Base-by-base conservation (phyloP, 2,329 filamentous ascomycete genomes). In the Cladosporium velox region DNA sequence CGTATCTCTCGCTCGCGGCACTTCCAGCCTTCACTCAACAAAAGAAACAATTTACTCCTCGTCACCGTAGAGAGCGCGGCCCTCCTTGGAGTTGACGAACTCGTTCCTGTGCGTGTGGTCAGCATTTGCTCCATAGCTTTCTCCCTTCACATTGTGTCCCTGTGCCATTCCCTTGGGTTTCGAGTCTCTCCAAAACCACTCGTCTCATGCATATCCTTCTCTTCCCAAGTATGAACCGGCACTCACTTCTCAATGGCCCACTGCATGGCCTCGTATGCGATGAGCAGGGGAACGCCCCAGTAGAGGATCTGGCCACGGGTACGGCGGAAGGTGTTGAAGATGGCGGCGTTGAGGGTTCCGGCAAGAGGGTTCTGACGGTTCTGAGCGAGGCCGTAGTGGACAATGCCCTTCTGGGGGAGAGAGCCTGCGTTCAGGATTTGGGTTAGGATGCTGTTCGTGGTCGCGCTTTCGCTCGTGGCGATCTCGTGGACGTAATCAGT, bases 311-410 rank as follows among this genome's bases (percentile, higher is more conserved):
- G 95, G 73, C 86, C 81, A 79, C 88, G 89, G 82, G 90, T 91
- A 76, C 95, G 89, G 80, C 95, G 90, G 87, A 91, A 96, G 74
- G 88, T 90, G 87, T 99, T 99, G 90, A 98, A 98, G 84, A 98
- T 82, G 76, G 93, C 94, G 72, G 90, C 91, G 80, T 94, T 83
- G 71, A 86, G 80, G 67, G 90, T 84, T 75, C 91, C 92, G 70
- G 92, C 92, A 72, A 96, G 86, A 70, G 93, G 91, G 76, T 91
- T 89, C 84, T 97, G 94, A 78, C 91, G 90, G 87, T 99, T 98
- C 72, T 90, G 82, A 73, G 91, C 90, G 72, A 99, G 78, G 72
- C 89, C 86, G 83, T 96, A 98, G 75, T 84, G 83, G 65, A 84
- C 81, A 67, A 90, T 82, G 74, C 87, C 87, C 76, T 87, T 87